phyloP scores from a whole-genome alignment of 176 grass and related monocot species.

The Aegilops tauschii region DNA sequence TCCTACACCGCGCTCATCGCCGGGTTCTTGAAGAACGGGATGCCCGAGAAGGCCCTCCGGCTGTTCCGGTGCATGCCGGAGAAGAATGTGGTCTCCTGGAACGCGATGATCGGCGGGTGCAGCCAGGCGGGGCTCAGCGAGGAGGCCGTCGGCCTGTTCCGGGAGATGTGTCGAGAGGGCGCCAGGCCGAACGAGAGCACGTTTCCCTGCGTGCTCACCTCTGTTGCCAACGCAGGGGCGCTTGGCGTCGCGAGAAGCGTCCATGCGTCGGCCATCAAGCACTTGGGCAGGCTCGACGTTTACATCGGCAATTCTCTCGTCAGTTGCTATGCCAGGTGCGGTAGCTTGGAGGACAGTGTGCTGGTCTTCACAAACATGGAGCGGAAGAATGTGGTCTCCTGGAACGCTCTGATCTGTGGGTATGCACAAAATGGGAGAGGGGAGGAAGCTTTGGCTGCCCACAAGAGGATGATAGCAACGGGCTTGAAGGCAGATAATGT shows the following conservation, averaged over 20 bases:
- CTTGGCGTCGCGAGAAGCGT: conserved; percentile 66
- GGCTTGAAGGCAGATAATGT: conserved; percentile 46
- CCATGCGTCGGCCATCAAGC: conserved; percentile 79
- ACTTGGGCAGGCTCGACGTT: conserved; percentile 46
- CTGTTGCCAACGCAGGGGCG: conserved; percentile 60
- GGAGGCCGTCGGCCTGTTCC: conserved; percentile 53
- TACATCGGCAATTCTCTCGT: conserved; percentile 72
- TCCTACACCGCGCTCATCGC: conserved; percentile 61
- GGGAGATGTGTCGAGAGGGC: conserved; percentile 63
- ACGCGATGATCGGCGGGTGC: conserved; percentile 67
- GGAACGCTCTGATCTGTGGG: conserved; percentile 74
- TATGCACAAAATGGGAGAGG: conserved; percentile 65
- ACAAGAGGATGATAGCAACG: conserved; percentile 43
- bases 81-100: conserved; percentile 79
- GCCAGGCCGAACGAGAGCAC: conserved; percentile 52
- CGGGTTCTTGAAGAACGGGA: conserved; percentile 60
- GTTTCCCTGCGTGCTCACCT: conserved; percentile 60
- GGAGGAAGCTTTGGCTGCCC: conserved; percentile 58
- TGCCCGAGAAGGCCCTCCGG: conserved; percentile 37
- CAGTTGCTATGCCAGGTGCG: conserved; percentile 82
- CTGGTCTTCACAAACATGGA: conserved; percentile 47
- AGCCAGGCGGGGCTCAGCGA: conserved; percentile 71
- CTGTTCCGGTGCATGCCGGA: conserved; percentile 73
- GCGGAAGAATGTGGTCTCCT: conserved; percentile 64
- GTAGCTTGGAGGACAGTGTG: conserved; percentile 71